Evolutionary conservation across 179 eudicot genomes (phyloP).

Genomic region (Heliamphora ciliata): DNA sequence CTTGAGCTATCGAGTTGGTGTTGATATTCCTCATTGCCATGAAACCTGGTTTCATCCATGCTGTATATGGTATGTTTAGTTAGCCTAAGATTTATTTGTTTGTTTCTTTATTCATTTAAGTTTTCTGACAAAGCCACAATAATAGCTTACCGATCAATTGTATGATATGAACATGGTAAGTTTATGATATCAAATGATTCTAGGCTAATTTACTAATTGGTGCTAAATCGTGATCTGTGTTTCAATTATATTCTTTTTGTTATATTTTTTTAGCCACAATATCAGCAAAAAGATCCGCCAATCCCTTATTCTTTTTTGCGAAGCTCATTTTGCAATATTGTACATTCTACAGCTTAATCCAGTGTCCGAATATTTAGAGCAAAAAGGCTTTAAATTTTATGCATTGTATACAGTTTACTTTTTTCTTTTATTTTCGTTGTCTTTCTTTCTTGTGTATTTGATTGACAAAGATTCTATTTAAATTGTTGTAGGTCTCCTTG

Average conservation of each 20-base stretch:
- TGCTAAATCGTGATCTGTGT: not conserved
- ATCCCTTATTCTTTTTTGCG: conserved; percentile 69
- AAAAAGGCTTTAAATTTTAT: conserved; percentile 22
- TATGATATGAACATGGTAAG: too few relatives aligned
- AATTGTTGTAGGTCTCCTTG: conserved; percentile 13
- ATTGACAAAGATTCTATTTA: too few relatives aligned
- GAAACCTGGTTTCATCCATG: not conserved
- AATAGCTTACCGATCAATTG: too few relatives aligned
- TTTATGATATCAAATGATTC: not conserved
- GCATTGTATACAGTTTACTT: too few relatives aligned
- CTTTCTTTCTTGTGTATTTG: too few relatives aligned
- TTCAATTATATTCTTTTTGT: conserved; percentile 92
- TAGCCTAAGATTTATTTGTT: not conserved
- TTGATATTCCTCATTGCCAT: too few relatives aligned
- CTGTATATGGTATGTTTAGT: conserved; percentile 40
- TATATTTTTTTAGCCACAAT: conserved; percentile 39
- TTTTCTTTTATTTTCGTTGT: too few relatives aligned
- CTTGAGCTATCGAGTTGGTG: conserved; percentile 56
- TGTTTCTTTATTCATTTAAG: not conserved
- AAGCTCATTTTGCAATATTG: too few relatives aligned
- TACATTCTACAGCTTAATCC: too few relatives aligned
- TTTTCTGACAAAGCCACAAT: too few relatives aligned
- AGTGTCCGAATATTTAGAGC: conserved; percentile 34
- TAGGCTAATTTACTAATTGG: not conserved
- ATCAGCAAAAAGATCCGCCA: conserved; percentile 46